These are phyloP conservation scores for Neobulgaria alba DNA, from an alignment of 2,329 filamentous ascomycete species.

Conservation along the genomic window DNA sequence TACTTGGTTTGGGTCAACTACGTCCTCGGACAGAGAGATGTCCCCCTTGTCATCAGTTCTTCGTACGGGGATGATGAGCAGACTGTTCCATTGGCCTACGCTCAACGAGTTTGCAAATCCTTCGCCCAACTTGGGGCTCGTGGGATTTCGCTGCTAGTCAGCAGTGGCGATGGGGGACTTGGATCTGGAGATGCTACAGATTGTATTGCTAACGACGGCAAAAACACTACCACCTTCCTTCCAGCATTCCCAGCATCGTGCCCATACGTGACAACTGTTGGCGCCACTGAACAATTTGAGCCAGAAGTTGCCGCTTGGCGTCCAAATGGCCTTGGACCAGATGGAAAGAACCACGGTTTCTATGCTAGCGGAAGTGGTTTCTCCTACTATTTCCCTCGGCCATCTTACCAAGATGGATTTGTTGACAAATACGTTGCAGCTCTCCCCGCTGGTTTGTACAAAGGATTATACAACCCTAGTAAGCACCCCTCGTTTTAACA, in stretches of 20 bases:
- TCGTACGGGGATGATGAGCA: constrained; percentile 54
- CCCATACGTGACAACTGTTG: constrained; percentile 25
- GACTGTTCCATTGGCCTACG: constrained; percentile 43
- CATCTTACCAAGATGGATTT: constrained; percentile 37
- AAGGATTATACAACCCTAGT: constrained; percentile 34
- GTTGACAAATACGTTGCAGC: constrained; percentile 35
- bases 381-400: constrained; percentile 39
- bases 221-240: constrained; percentile 43
- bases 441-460: constrained; percentile 37
- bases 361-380: constrained; percentile 44
- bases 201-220: constrained; percentile 47
- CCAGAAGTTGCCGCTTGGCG: constrained; percentile 25
- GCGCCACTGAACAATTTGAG: constrained; percentile 16
- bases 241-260: constrained; percentile 45
- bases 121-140: constrained; percentile 45
- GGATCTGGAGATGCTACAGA: constrained; percentile 29
- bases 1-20: constrained; percentile 47
- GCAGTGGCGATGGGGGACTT: constrained; percentile 43
- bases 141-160: constrained; percentile 42
- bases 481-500: not conserved
- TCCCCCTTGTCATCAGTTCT: constrained; percentile 48
- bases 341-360: constrained; percentile 24
- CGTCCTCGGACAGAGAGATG: constrained; percentile 36
- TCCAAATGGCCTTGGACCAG: constrained; percentile 26
- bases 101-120: constrained; percentile 42